These are phyloP conservation scores for Platanthera zijinensis DNA, from an alignment of 106 monocot genomes.

Conservation along the genomic window DNA sequence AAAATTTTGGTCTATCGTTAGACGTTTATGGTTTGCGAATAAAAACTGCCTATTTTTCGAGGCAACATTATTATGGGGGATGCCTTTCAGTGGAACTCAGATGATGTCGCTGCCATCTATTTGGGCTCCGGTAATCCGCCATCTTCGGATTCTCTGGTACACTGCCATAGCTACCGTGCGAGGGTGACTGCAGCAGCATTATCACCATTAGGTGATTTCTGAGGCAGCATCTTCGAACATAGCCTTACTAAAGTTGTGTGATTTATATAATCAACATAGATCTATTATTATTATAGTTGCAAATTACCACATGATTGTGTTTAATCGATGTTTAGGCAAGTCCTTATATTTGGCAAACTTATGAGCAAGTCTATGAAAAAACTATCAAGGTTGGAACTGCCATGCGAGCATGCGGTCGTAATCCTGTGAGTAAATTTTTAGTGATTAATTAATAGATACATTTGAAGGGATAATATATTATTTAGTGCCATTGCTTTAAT, in stretches of 20 bases:
- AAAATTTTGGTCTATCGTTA: too few species aligned
- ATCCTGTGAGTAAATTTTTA: constrained; percentile 33
- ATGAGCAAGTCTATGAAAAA: constrained; percentile 56
- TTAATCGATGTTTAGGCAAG: constrained; percentile 35
- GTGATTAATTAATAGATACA: background rate
- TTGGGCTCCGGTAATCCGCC: too few species aligned
- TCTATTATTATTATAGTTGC: too few species aligned
- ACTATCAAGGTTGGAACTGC: constrained; percentile 57
- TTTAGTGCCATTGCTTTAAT: background rate
- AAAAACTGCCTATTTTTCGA: too few species aligned
- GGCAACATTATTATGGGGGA: too few species aligned
- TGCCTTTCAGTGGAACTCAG: background rate
- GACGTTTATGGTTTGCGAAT: too few species aligned
- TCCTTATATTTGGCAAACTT: constrained; percentile 72
- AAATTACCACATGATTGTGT: too few species aligned
- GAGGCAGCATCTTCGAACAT: too few species aligned
- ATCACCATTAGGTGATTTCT: background rate
- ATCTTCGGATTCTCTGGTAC: too few species aligned
- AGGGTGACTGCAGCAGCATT: background rate
- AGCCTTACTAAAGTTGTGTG: too few species aligned
- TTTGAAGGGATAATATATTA: background rate
- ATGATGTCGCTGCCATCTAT: too few species aligned
- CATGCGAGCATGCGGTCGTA: constrained; percentile 38
- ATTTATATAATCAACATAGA: too few species aligned
- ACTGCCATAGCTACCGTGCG: background rate